phyloP scores from a whole-genome alignment of 140 eudicot species.

The Anethum foeniculum region DNA sequence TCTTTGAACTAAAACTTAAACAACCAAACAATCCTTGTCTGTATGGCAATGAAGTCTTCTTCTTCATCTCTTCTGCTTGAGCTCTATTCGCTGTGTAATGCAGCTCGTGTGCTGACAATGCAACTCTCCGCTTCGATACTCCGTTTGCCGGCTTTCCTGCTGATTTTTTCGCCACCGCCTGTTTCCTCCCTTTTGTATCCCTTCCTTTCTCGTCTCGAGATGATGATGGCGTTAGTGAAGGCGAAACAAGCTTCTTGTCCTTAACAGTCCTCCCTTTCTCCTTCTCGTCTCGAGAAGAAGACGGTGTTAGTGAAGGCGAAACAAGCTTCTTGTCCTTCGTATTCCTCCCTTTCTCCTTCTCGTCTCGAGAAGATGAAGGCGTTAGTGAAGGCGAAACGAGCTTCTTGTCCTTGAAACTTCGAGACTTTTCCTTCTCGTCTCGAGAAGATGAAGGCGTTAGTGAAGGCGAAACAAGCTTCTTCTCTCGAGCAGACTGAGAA shows the following conservation, averaged over 20 bases:
- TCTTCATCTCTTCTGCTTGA: constrained; percentile 66
- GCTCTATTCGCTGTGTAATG: constrained; percentile 51
- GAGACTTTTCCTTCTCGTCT: constrained; percentile 6
- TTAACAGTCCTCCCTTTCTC: background rate
- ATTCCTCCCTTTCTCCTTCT: background rate
- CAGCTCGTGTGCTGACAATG: constrained; percentile 39
- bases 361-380: constrained; percentile 19
- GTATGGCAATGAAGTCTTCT: constrained; percentile 52
- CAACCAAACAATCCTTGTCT: constrained; percentile 53
- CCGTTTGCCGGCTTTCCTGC: constrained; percentile 24
- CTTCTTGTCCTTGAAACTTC: background rate
- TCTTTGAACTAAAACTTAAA: constrained; percentile 45
- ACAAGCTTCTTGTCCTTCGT: background rate
- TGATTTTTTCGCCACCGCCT: background rate
- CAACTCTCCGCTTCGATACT: constrained; percentile 27
- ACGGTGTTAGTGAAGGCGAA: constrained; percentile 16
- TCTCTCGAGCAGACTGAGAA: constrained; percentile 21
- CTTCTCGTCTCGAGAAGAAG: constrained; percentile 19
- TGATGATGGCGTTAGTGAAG: constrained; percentile 16
- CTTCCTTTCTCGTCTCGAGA: constrained; percentile 16
- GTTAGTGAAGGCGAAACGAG: constrained; percentile 5
- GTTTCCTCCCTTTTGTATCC: background rate
- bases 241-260: constrained; percentile 3
- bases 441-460: constrained; percentile 18
- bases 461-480: constrained; percentile 7